Percentiles rank a stretch among this genome's conserved stretches.
Conservation (phyloP, 2,329 filamentous ascomycete species). For the Hypoxylon sp. region DNA sequence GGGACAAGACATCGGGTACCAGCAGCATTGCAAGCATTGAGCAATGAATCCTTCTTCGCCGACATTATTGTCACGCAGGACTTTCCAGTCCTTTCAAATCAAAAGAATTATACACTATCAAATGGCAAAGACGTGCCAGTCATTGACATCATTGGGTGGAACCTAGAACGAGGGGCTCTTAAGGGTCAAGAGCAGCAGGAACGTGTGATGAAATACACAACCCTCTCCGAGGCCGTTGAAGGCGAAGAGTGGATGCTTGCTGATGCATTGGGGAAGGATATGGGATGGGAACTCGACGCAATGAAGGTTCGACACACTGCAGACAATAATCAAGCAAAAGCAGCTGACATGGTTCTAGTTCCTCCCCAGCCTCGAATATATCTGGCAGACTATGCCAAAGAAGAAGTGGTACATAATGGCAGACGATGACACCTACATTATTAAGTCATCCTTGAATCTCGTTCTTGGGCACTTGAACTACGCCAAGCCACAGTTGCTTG, state of each 20-base stretch:
- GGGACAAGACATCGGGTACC: conserved; percentile 64
- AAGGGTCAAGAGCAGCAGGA: conserved; percentile 48
- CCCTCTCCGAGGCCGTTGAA: conserved; percentile 50
- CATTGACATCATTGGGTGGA: conserved; percentile 53
- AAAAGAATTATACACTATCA: conserved; percentile 42
- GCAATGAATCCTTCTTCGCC: conserved; percentile 55
- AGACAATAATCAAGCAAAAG: neutral
- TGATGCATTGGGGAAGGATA: conserved; percentile 50
- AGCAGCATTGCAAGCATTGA: conserved; percentile 61
- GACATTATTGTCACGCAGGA: conserved; percentile 65
- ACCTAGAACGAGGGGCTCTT: conserved; percentile 48
- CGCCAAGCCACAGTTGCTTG: conserved; percentile 62
- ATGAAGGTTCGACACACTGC: conserved; percentile 50
- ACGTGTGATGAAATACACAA: conserved; percentile 51
- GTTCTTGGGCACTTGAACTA: conserved; percentile 65
- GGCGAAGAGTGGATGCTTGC: conserved; percentile 52
- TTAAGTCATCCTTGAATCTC: conserved; percentile 61
- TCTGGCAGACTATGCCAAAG: conserved; percentile 62
- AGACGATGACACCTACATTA: conserved; percentile 69
- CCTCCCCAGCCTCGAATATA: conserved; percentile 66
- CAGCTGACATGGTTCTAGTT: conserved; percentile 56
- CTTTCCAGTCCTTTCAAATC: conserved; percentile 55
- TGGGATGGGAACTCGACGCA: conserved; percentile 54
- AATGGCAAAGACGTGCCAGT: conserved; percentile 49
- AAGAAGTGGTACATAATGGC: conserved; percentile 71